phyloP scores from a whole-genome alignment of 768 basidiomycete genomes.

The Suillus bovinus region DNA sequence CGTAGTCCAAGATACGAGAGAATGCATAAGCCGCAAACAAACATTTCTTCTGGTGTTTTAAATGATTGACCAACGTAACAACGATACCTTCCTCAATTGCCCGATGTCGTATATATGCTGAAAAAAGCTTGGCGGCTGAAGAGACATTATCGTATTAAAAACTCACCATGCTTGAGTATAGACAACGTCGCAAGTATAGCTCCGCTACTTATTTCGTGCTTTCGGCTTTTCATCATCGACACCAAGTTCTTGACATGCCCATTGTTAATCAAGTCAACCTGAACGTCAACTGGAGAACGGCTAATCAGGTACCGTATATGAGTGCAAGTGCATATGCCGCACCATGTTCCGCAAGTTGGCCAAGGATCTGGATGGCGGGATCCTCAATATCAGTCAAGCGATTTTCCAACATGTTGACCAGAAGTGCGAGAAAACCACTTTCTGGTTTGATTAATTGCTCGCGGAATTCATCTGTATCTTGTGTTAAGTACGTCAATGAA shows the following conservation, averaged over 20 bases:
- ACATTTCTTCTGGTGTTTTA: neutral
- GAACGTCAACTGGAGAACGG: neutral
- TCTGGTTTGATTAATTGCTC: neutral
- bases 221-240: slow-evolving; percentile 4
- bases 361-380: slow-evolving; percentile 9
- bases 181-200: slow-evolving; percentile 2
- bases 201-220: neutral
- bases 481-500: neutral
- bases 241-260: neutral
- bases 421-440: neutral
- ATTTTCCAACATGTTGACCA: slow-evolving; percentile 11
- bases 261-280: neutral
- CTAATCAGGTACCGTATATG: neutral
- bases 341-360: slow-evolving; percentile 3
- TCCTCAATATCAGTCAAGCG: slow-evolving; percentile 11
- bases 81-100: neutral
- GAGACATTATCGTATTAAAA: no score
- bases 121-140: neutral
- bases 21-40: slow-evolving; percentile 10
- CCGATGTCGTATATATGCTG: slow-evolving; percentile 1
- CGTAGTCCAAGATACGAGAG: neutral
- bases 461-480: neutral
- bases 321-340: neutral
- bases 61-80: slow-evolving; percentile 4
- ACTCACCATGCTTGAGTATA: slow-evolving; percentile 5